Evolutionary conservation across 176 grass and related monocot genomes (phyloP).

Genomic region (Coix lacrymajobi): DNA sequence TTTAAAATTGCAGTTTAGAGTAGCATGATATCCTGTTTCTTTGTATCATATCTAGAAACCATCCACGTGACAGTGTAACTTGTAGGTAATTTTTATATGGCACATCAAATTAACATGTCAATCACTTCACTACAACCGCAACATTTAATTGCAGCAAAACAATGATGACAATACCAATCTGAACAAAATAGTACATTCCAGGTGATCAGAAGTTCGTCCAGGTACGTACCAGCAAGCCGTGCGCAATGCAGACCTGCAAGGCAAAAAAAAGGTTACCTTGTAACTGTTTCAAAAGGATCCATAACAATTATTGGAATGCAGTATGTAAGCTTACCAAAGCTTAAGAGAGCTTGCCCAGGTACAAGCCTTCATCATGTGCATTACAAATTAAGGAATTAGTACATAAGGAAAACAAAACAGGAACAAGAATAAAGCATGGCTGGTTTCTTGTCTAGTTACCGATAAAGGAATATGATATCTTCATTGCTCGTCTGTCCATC

Average conservation of each 20-base stretch:
- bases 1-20: conserved; percentile 11
- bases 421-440: conserved; percentile 17
- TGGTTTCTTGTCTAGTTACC: conserved; percentile 32
- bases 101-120: neutral
- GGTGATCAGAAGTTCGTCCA: conserved; percentile 11
- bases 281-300: neutral
- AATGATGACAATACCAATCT: neutral
- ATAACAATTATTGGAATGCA: neutral
- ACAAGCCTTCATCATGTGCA: conserved; percentile 65
- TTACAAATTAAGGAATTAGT: conserved; percentile 28
- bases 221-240: conserved; percentile 71
- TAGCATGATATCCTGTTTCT: neutral
- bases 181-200: neutral
- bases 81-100: neutral
- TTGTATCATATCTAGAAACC: neutral
- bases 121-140: neutral
- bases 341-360: conserved; percentile 79
- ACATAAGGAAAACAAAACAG: neutral
- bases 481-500: conserved; percentile 55
- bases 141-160: neutral
- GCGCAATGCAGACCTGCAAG: conserved; percentile 90
- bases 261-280: conserved; percentile 15
- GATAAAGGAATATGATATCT: conserved; percentile 84
- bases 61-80: neutral
- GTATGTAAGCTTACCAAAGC: conserved; percentile 63